phyloP scores from a whole-genome alignment of 2,329 filamentous ascomycete species.

The Trichoderma atrobrunneum region DNA sequence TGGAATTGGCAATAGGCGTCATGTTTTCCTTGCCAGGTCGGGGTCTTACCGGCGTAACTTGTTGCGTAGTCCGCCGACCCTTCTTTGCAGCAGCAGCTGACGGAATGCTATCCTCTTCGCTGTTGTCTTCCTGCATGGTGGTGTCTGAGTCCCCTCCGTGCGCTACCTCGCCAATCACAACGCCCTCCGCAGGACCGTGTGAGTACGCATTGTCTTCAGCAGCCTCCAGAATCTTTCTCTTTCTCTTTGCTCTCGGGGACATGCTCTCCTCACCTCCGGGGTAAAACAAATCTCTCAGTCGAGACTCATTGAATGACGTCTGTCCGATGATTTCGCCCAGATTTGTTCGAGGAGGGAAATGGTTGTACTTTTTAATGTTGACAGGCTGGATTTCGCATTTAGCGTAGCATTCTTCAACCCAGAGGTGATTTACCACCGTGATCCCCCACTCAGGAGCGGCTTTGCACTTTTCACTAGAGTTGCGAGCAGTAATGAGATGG shows the following conservation, averaged over 20 bases:
- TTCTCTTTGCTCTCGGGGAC: slow-evolving; percentile 44
- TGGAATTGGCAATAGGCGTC: slow-evolving; percentile 66
- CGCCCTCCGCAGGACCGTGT: slow-evolving; percentile 47
- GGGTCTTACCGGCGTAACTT: slow-evolving; percentile 40
- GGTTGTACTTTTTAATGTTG: slow-evolving; percentile 72
- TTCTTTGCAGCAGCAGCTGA: slow-evolving; percentile 8
- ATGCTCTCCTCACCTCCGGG: slow-evolving; percentile 55
- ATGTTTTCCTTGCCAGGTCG: slow-evolving; percentile 72
- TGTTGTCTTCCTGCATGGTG: slow-evolving; percentile 44
- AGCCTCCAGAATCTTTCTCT: slow-evolving; percentile 49
- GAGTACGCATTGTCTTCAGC: slow-evolving; percentile 51
- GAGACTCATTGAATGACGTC: slow-evolving; percentile 68
- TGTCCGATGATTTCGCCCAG: slow-evolving; percentile 90
- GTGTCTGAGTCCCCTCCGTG: slow-evolving; percentile 42
- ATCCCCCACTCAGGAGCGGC: slow-evolving; percentile 93
- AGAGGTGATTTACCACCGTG: slow-evolving; percentile 87
- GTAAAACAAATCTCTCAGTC: slow-evolving; percentile 65
- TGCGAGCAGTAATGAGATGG: slow-evolving; percentile 88
- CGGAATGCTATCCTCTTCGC: slow-evolving; percentile 30
- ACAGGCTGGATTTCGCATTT: slow-evolving; percentile 75
- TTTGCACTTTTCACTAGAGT: slow-evolving; percentile 86
- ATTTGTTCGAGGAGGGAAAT: slow-evolving; percentile 87
- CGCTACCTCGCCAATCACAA: slow-evolving; percentile 42
- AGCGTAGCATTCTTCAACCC: slow-evolving; percentile 96
- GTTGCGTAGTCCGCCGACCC: slow-evolving; percentile 16